A percentile compares a stretch with the other conserved stretches of the same genome.
Evolutionary conservation across 805 yeast species (phyloP).

Genomic region (Hanseniaspora jakobsenii): DNA sequence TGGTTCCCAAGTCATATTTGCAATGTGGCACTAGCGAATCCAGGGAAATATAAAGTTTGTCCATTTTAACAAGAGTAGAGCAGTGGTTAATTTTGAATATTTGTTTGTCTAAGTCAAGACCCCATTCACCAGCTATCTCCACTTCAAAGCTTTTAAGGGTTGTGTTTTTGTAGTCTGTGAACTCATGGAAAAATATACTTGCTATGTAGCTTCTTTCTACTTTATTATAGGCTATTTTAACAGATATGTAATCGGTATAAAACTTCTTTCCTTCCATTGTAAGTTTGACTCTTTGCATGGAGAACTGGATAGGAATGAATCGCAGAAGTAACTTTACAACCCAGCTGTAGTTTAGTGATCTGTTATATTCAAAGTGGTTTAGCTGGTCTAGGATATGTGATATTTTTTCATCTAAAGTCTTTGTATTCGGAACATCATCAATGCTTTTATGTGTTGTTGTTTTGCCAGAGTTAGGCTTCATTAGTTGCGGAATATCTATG

Average conservation of each 20-base stretch:
- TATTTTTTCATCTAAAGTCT: background rate
- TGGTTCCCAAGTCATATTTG: too few species aligned
- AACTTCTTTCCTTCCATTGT: background rate
- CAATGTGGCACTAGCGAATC: background rate
- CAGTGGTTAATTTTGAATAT: slow-evolving; percentile 1
- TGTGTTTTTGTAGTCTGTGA: slow-evolving; percentile 4
- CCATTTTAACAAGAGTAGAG: slow-evolving; percentile 7
- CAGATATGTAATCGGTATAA: slow-evolving; percentile 13
- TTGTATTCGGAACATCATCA: background rate
- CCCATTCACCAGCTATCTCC: slow-evolving; percentile 3
- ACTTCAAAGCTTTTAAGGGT: slow-evolving; percentile 12
- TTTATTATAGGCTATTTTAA: slow-evolving; percentile 2
- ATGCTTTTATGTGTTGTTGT: background rate
- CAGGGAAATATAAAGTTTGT: background rate
- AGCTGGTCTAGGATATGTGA: background rate
- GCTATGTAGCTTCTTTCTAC: background rate
- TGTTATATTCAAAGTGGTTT: background rate
- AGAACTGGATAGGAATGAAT: slow-evolving; percentile 11
- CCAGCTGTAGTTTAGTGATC: background rate
- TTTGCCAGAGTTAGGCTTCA: too few species aligned
- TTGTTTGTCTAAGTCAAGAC: background rate
- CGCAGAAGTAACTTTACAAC: background rate
- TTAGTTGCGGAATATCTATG: background rate
- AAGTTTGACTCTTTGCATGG: slow-evolving; percentile 10
- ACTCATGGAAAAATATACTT: slow-evolving; percentile 14